Evolutionary conservation across 257 asterid species (phyloP).

Genomic region (Plantago elongata): DNA sequence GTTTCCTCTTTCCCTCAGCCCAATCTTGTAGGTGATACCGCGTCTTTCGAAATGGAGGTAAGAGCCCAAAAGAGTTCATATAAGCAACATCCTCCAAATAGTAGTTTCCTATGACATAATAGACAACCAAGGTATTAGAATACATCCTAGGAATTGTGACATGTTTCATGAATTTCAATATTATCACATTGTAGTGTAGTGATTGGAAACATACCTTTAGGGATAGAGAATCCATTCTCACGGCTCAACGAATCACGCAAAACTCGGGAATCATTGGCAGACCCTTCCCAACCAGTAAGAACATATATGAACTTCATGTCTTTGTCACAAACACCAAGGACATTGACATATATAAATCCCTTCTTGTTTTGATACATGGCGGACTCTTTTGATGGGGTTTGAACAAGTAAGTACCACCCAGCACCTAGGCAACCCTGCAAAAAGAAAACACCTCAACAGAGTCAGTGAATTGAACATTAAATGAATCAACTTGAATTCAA

Average conservation of each 20-base stretch:
- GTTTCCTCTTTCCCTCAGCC: background rate
- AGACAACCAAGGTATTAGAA: background rate
- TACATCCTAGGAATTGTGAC: background rate
- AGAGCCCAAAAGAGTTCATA: background rate
- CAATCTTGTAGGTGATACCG: background rate
- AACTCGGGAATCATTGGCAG: background rate
- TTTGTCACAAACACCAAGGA: background rate
- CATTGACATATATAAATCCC: background rate
- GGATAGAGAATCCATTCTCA: background rate
- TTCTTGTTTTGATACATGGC: too few relatives aligned
- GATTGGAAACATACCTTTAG: background rate
- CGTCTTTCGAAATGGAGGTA: background rate
- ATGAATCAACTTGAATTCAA: too few relatives aligned
- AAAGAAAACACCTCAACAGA: too few relatives aligned
- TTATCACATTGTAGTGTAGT: too few relatives aligned
- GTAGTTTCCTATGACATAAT: background rate
- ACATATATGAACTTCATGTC: background rate
- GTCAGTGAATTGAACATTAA: too few relatives aligned
- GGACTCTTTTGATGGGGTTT: too few relatives aligned
- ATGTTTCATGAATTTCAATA: too few relatives aligned
- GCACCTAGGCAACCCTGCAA: too few relatives aligned
- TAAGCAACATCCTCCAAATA: background rate
- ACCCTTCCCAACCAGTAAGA: constrained; percentile 1
- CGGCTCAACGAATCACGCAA: background rate
- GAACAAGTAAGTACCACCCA: too few relatives aligned